Evolutionary conservation across 352 stramenopile species (phyloP), one percentile per base, ranked within the genome.

Genomic region (Phytophthora sansomeana): DNA sequence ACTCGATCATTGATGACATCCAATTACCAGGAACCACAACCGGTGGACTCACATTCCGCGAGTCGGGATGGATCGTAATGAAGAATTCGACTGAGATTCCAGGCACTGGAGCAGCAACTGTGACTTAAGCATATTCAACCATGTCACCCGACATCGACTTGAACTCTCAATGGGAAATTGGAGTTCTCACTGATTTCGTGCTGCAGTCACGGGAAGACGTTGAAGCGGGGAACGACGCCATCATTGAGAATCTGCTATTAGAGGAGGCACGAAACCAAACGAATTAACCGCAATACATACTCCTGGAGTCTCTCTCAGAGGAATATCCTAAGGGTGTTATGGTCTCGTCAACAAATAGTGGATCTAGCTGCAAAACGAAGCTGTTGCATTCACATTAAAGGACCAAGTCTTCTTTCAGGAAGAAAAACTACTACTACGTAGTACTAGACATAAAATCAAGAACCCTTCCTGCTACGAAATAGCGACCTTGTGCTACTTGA

Each of bases 141-240:
- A 17, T 75, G 19, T 64, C 62, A 4, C 67, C 56, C 8, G 52
- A 70, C 54, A 60, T 79, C 10, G 55, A 74, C 14, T 58, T 76
- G 11, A 63, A 78, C 39, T 42, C 69, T 4, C 65, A 77, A 30
- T 70, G 74, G 47, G 62, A 80, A 44, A 61, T 82, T 9, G 70
- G 67, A 11, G 42, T 70, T 0, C 38, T 87, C 28, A 87, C 74
- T 2, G 70, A 85, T 14, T 83, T 87, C 54, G 74, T 82, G 29
- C 49, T 87, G 17, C 55, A 67, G 21, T 72, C 62, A 5, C 61
- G 67, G 2, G 32, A 47, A 58, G 50, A 75, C 0, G 60, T 75
- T 26, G 67, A 75, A 16, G 26, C 49, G 8, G 62, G 55, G 3
- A 75, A 69, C 19, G 61, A 75, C 13, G 51, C 14, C 6, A 72